Percentiles rank a stretch among this genome's conserved stretches.
These are phyloP conservation scores for Aspergillus pseudotamarii DNA, from an alignment of 2,329 filamentous ascomycete genomes.

Conservation along the genomic window DNA sequence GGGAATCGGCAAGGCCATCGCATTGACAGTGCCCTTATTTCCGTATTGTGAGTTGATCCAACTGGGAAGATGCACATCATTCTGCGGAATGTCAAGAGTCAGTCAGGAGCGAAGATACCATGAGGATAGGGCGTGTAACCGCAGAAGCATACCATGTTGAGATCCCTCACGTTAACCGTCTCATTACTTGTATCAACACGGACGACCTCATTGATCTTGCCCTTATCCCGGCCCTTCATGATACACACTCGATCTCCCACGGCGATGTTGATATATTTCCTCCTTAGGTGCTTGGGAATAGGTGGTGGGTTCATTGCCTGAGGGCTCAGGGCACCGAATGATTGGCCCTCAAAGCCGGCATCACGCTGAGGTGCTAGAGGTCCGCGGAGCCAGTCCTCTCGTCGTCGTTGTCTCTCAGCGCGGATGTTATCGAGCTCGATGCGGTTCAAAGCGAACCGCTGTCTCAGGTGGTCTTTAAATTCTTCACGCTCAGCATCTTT, in stretches of 20 bases:
- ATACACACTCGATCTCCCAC: conserved; percentile 80
- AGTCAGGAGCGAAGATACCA: neutral
- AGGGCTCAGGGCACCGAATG: conserved; percentile 60
- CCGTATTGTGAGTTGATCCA: conserved; percentile 41
- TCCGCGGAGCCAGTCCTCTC: conserved; percentile 78
- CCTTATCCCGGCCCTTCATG: conserved; percentile 74
- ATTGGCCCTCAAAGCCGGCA: conserved; percentile 59
- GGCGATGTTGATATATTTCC: conserved; percentile 62
- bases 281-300: conserved; percentile 43
- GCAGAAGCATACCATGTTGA: conserved; percentile 62
- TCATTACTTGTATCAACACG: conserved; percentile 59
- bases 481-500: conserved; percentile 44
- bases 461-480: conserved; percentile 32
- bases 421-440: conserved; percentile 43
- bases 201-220: conserved; percentile 76
- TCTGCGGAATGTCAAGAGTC: conserved; percentile 29
- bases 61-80: conserved; percentile 45
- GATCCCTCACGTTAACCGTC: conserved; percentile 62
- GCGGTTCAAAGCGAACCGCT: conserved; percentile 35
- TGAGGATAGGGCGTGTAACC: neutral
- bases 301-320: conserved; percentile 40
- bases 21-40: conserved; percentile 46
- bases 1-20: conserved; percentile 61
- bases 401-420: conserved; percentile 59
- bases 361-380: conserved; percentile 77